Percentiles rank a stretch among this genome's conserved stretches.
These are phyloP conservation scores for Geotrichum restrictum DNA, from an alignment of 1,139 yeast species.

Conservation along the genomic window DNA sequence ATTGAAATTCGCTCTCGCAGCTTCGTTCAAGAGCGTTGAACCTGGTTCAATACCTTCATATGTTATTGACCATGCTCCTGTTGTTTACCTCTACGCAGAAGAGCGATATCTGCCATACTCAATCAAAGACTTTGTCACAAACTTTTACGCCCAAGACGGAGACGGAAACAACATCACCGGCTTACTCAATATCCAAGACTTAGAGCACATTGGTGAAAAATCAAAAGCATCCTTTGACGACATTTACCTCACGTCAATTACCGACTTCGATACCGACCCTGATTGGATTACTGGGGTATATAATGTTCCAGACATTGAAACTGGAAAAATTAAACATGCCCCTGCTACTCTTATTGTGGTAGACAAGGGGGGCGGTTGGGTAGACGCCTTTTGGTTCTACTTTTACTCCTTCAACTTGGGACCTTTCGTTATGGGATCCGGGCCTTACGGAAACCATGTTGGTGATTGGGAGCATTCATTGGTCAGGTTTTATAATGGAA, in stretches of 20 bases:
- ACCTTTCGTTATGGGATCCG: slow-evolving; percentile 94
- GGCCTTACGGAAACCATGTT: slow-evolving; percentile 94
- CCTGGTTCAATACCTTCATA: slow-evolving; percentile 61
- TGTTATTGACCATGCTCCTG: slow-evolving; percentile 67
- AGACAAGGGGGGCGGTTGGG: slow-evolving; percentile 89
- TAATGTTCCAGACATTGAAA: slow-evolving; percentile 64
- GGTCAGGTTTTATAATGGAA: slow-evolving; percentile 75
- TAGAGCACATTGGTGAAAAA: slow-evolving; percentile 22
- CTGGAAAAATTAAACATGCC: slow-evolving; percentile 68
- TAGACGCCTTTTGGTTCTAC: slow-evolving; percentile 94
- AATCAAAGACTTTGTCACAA: slow-evolving; percentile 60
- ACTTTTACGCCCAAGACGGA: slow-evolving; percentile 45
- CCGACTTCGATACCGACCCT: slow-evolving; percentile 72
- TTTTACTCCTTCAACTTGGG: slow-evolving; percentile 93
- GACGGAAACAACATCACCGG: slow-evolving; percentile 30
- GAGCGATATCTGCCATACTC: slow-evolving; percentile 85
- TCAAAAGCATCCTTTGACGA: slow-evolving; percentile 25
- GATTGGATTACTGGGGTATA: slow-evolving; percentile 77
- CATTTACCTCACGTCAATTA: slow-evolving; percentile 58
- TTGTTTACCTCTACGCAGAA: slow-evolving; percentile 83
- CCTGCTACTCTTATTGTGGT: slow-evolving; percentile 81
- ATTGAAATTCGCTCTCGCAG: neutral
- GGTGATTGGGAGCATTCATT: slow-evolving; percentile 98
- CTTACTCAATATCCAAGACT: slow-evolving; percentile 28
- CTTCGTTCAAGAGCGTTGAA: neutral